Conservation (phyloP, 331 rosid species). For the Erythrophleum ivorense region DNA sequence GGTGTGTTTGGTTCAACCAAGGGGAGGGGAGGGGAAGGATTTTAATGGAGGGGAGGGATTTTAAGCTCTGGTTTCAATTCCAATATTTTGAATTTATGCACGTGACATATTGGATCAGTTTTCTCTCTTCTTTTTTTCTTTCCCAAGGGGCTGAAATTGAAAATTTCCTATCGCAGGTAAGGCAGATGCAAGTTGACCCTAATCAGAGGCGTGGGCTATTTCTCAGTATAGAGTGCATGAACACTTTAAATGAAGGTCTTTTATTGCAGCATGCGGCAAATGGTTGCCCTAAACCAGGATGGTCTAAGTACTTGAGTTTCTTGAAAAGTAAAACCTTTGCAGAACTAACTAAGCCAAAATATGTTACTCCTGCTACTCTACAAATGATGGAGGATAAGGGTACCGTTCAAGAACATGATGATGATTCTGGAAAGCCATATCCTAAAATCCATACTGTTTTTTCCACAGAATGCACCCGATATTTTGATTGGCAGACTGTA, state of each 20-base stretch:
- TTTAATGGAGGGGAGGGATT: too few species aligned
- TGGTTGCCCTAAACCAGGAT: conserved; percentile 80
- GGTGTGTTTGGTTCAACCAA: too few species aligned
- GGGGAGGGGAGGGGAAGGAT: too few species aligned
- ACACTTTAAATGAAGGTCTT: conserved; percentile 87
- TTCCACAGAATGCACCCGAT: conserved; percentile 84
- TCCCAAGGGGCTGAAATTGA: conserved; percentile 6
- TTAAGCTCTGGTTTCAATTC: conserved; percentile 3
- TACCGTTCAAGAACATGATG: conserved; percentile 38
- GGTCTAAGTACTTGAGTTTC: conserved; percentile 92
- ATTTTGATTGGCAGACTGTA: conserved; percentile 99
- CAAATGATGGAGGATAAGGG: conserved; percentile 65
- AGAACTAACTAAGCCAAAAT: conserved; percentile 76
- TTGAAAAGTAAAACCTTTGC: conserved; percentile 81
- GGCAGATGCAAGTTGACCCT: conserved; percentile 64
- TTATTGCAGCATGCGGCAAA: conserved; percentile 77
- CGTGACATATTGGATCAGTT: conserved; percentile 8
- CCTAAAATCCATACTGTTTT: conserved; percentile 90
- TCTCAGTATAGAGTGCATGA: conserved; percentile 80
- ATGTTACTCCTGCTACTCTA: conserved; percentile 70
- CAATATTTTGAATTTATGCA: conserved; percentile 26
- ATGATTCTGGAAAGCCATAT: conserved; percentile 52
- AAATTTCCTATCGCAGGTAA: conserved; percentile 59
- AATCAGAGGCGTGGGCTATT: conserved; percentile 64
- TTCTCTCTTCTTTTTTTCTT: neutral